Base-by-base conservation (phyloP, 441 rosid species). In the Dalechampia spathulata region DNA sequence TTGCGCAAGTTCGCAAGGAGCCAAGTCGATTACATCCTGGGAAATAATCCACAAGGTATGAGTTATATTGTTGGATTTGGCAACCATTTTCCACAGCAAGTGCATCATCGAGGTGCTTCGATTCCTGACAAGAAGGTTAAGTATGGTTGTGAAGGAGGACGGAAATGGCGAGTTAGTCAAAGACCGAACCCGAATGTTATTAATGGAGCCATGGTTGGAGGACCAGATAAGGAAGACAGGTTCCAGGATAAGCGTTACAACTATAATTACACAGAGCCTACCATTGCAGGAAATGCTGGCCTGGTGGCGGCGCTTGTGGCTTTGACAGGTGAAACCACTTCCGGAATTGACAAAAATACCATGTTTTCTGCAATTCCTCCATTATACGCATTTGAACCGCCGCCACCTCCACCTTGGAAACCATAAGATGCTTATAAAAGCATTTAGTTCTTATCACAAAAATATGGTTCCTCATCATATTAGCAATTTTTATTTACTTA, bases 171-270 rank as follows among this genome's bases (percentile, higher is more conserved):
- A 64, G 83, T 74, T 56, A 68, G 68, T 49, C 53, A 59, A 39
- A 80, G 74, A 51, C 81, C 83, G 34, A 80, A 86, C 74, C 93
- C 97, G 11, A 83, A 86, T 65, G 72, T 66, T 0, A 40, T 84
- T 4, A 71, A 72, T 15, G 95, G 97, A 64, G 95, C 97, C 63
- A 80, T 90, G 97, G 93, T 90, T 71, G 91, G 86, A 9, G 91
- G 95, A 42, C 97, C 97, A 5, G 89, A 86, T 65, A 77, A 69
- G 61, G 76, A 57, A 0, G 93, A 85, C 6, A 82, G 76, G 12
- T 90, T 90, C 69, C 87, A 63, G 10, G 95, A 90, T 13, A 71
- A 83, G 25, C 86, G 93, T 6, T 58, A 72, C 7, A 83, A 86
- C 71, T 84, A 86, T 72, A 85, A 84, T 75, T 90, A 83, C 68